A percentile compares a stretch with the other conserved stretches of the same genome.
These are phyloP conservation scores for Myxozyma neotropica DNA, from an alignment of 805 yeast genomes.

Conservation along the genomic window DNA sequence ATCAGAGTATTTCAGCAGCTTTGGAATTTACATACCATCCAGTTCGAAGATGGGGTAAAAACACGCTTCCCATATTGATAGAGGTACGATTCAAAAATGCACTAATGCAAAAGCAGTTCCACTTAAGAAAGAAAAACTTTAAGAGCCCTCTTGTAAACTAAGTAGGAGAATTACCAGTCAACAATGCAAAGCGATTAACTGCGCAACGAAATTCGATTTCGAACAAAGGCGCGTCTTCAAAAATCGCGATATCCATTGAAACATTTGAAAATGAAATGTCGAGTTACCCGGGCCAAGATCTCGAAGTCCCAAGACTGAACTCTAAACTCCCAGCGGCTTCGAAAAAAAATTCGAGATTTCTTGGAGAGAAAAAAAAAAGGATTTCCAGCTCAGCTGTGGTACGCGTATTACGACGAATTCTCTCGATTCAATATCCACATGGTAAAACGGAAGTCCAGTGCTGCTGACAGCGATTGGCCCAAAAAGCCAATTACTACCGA, in stretches of 20 bases:
- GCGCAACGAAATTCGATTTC: too few species aligned
- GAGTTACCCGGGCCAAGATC: slow-evolving; percentile 7
- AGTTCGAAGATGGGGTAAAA: slow-evolving; percentile 74
- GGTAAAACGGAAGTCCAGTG: slow-evolving; percentile 10
- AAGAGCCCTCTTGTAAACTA: too few species aligned
- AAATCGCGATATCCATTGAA: too few species aligned
- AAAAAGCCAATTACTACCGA: slow-evolving; percentile 55
- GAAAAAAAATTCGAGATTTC: neutral
- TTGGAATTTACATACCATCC: slow-evolving; percentile 55
- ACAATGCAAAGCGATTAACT: too few species aligned
- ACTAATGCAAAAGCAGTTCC: too few species aligned
- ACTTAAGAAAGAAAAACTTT: too few species aligned
- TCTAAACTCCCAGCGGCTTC: neutral
- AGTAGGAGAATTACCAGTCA: too few species aligned
- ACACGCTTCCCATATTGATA: slow-evolving; percentile 69
- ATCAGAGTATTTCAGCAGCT: neutral
- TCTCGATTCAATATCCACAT: too few species aligned
- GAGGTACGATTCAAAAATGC: too few species aligned
- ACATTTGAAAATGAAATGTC: too few species aligned
- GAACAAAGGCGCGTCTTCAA: too few species aligned
- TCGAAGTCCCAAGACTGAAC: slow-evolving; percentile 11
- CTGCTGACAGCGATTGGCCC: neutral
- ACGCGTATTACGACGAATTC: too few species aligned
- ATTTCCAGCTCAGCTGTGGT: neutral
- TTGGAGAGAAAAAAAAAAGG: neutral